Conservation (phyloP, 495 filamentous ascomycete species). For the Parathielavia appendiculata region DNA sequence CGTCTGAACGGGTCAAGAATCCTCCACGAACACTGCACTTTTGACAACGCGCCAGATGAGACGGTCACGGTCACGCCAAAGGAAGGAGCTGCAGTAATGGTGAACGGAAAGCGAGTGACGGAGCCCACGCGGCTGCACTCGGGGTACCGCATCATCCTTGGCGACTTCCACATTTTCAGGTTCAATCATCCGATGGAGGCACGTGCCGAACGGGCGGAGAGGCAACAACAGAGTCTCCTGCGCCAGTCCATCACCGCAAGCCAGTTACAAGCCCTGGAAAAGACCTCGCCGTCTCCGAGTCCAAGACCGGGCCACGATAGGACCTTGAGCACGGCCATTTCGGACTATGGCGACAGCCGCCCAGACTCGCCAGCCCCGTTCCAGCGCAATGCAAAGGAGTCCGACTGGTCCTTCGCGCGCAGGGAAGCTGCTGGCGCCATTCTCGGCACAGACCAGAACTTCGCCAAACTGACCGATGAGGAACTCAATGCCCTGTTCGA, state of each 20-base stretch:
- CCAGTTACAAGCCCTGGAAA: constrained; percentile 56
- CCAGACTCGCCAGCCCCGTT: constrained; percentile 74
- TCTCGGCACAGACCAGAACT: constrained; percentile 87
- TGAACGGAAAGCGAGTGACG: constrained; percentile 84
- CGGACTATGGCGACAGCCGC: constrained; percentile 60
- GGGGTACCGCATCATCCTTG: constrained; percentile 90
- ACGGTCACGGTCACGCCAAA: constrained; percentile 83
- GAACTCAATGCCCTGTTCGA: constrained; percentile 93
- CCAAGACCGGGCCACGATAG: constrained; percentile 72
- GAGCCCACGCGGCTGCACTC: constrained; percentile 80
- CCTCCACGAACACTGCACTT: constrained; percentile 83
- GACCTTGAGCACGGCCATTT: constrained; percentile 65
- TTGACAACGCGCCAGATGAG: constrained; percentile 83
- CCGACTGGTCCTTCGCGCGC: constrained; percentile 93
- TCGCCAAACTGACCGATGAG: constrained; percentile 82
- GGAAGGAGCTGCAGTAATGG: constrained; percentile 92
- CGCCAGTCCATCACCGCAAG: constrained; percentile 82
- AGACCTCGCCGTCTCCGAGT: constrained; percentile 48
- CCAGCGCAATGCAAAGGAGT: constrained; percentile 64
- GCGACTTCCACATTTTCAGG: constrained; percentile 98
- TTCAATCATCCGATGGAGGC: constrained; percentile 99
- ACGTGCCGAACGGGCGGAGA: constrained; percentile 80
- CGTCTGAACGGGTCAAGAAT: constrained; percentile 92
- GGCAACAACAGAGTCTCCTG: constrained; percentile 59
- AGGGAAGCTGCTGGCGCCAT: constrained; percentile 87